Evolutionary conservation across 2,329 filamentous ascomycete genomes (phyloP), one percentile per base, ranked within the genome.

Genomic region (Calycina herbarum): DNA sequence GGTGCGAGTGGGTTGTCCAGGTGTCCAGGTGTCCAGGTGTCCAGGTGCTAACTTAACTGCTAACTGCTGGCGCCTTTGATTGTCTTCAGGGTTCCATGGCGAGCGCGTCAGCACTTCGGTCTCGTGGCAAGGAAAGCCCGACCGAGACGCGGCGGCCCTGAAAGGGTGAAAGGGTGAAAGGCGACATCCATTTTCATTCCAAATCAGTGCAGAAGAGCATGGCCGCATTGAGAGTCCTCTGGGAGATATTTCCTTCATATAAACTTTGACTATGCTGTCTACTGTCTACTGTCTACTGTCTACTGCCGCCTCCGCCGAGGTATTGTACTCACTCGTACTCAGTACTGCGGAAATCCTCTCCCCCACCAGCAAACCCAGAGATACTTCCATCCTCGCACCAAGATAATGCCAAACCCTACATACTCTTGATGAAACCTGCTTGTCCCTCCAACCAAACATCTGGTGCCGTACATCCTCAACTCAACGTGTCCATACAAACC

Each of bases 41-140:
- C n/a, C n/a, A n/a, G 40, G 40, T 17, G 40, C 40, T 45, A 13
- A 13, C 40, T 17, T n/a, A 45, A 13, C 40, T 2, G 13, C 20
- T 8, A 10, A 20, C n/a, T 20, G 45, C 6, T 48, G 45, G 45
- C 45, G 45, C n/a, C n/a, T 48, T 48, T 48, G 45, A 48, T 48
- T 48, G 45, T 27, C 45, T 27, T 51, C 45, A 51, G n/a, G n/a
- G 45, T 24, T 24, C 45, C 45, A 7, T 24, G 45, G 45, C 8
- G n/a, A 24, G 45, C 45, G 45, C n/a, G 45, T 51, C 45, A 51
- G 45, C 45, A 51, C 45, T 51, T 51, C 20, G 20, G 45, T 27
- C 20, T 17, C 17, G 42, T 45, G 15, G 45, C 45, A 51, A 51
- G 45, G 45, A 51, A 15, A 51, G 20, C n/a, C 45, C 45, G 45